Percentiles rank a stretch among this genome's conserved stretches.
phyloP scores from a whole-genome alignment of 495 filamentous ascomycete species.

The Penicillium bialowiezense region DNA sequence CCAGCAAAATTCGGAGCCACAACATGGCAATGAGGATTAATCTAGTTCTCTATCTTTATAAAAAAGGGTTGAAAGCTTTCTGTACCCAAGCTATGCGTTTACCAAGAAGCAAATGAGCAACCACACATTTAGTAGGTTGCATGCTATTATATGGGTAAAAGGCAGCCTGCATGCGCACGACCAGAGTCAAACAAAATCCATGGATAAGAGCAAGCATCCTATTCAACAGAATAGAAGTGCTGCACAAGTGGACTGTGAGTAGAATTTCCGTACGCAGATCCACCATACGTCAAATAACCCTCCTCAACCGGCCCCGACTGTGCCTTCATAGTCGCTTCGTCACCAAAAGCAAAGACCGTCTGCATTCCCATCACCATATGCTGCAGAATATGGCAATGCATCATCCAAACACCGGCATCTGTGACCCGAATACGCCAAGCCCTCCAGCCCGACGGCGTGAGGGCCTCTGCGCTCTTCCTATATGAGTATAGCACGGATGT shows the following conservation, averaged over 20 bases:
- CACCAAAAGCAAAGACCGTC: conserved; percentile 29
- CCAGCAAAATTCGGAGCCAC: no score
- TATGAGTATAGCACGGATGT: conserved; percentile 50
- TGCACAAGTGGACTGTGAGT: conserved; percentile 29
- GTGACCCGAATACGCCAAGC: conserved; percentile 54
- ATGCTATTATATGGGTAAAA: no score
- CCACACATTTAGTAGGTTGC: no score
- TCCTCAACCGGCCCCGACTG: conserved; percentile 35
- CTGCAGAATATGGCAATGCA: conserved; percentile 60
- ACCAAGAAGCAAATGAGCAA: no score
- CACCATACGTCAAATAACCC: conserved; percentile 50
- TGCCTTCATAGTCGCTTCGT: conserved; percentile 37
- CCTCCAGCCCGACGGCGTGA: conserved; percentile 51
- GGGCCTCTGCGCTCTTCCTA: conserved; percentile 14
- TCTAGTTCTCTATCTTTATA: no score
- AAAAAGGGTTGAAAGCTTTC: no score
- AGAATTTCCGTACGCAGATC: conserved; percentile 48
- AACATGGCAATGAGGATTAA: no score
- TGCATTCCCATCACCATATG: conserved; percentile 58
- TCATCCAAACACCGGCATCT: conserved; percentile 59
- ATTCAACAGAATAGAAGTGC: no score
- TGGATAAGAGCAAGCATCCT: no score
- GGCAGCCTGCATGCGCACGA: no score
- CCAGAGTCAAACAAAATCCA: no score
- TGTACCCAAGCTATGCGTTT: no score